These are phyloP conservation scores for Sorghum bicolor DNA, from an alignment of 176 grass and related monocot genomes.

Conservation along the genomic window DNA sequence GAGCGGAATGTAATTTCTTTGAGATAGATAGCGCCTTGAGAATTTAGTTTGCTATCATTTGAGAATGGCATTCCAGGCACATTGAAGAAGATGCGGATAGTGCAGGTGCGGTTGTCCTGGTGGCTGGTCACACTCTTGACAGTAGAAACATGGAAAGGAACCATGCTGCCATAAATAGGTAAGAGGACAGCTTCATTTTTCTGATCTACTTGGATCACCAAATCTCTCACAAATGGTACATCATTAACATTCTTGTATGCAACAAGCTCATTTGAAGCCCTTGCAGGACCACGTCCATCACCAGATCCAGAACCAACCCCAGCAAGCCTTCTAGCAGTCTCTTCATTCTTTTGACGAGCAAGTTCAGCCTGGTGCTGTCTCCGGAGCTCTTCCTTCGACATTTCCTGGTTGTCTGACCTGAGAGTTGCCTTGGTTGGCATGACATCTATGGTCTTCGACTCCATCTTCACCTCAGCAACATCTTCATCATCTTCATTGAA, in stretches of 20 bases:
- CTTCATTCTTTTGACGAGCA: conserved; percentile 84
- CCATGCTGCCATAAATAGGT: conserved; percentile 82
- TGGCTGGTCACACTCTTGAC: conserved; percentile 78
- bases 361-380: conserved; percentile 87
- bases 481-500: conserved; percentile 73
- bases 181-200: conserved; percentile 89
- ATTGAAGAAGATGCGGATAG: conserved; percentile 77
- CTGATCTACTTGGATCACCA: conserved; percentile 80
- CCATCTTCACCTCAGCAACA: conserved; percentile 9
- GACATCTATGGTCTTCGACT: neutral
- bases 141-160: conserved; percentile 91
- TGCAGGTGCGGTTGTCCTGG: conserved; percentile 70
- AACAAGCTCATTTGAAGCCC: conserved; percentile 64
- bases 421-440: conserved; percentile 63
- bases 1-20: conserved; percentile 87
- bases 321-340: conserved; percentile 68
- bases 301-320: conserved; percentile 53
- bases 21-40: conserved; percentile 67
- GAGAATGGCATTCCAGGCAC: conserved; percentile 83
- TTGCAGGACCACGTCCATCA: conserved; percentile 45
- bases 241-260: conserved; percentile 84
- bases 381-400: conserved; percentile 87
- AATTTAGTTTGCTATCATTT: conserved; percentile 64
- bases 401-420: conserved; percentile 71
- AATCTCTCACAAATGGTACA: conserved; percentile 55